These are phyloP conservation scores for Helenozyma rhizophorensis DNA, from an alignment of 805 yeast genomes.

Conservation along the genomic window DNA sequence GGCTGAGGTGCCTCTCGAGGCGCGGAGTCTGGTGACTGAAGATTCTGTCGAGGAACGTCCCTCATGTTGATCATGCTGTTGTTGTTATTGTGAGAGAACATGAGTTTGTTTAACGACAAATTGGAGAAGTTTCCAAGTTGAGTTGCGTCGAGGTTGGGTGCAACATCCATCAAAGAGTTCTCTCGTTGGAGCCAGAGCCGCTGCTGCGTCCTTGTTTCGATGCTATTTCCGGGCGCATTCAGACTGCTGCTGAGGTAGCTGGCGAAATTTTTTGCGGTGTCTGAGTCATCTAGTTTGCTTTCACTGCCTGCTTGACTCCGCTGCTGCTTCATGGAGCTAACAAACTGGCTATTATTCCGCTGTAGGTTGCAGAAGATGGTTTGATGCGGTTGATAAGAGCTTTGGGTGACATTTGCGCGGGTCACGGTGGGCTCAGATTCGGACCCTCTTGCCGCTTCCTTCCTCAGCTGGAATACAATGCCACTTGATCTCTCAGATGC, in stretches of 20 bases:
- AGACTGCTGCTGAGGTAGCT: slow-evolving; percentile 26
- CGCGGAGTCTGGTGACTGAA: slow-evolving; percentile 1
- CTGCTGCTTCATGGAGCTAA: slow-evolving; percentile 21
- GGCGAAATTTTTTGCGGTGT: slow-evolving; percentile 22
- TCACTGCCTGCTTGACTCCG: background rate
- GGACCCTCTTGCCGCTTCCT: slow-evolving; percentile 4
- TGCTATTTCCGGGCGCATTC: slow-evolving; percentile 5
- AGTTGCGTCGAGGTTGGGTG: slow-evolving; percentile 23
- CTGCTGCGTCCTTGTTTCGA: slow-evolving; percentile 75
- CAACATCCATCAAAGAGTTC: slow-evolving; percentile 60
- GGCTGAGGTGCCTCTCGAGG: background rate
- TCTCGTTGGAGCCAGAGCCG: slow-evolving; percentile 81
- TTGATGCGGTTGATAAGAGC: slow-evolving; percentile 40
- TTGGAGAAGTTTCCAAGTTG: slow-evolving; percentile 34
- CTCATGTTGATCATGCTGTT: slow-evolving; percentile 14
- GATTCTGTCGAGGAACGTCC: slow-evolving; percentile 4
- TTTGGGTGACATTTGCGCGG: slow-evolving; percentile 27
- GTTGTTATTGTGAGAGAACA: slow-evolving; percentile 32
- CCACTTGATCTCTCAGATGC: slow-evolving; percentile 18
- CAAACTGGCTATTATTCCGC: slow-evolving; percentile 34
- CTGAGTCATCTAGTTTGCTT: background rate
- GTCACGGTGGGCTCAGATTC: slow-evolving; percentile 29
- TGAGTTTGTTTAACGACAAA: slow-evolving; percentile 33
- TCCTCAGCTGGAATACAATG: slow-evolving; percentile 30
- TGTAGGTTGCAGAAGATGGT: slow-evolving; percentile 39